These are phyloP conservation scores for Termitomyces sp. DNA, from an alignment of 768 basidiomycete genomes.

Conservation along the genomic window DNA sequence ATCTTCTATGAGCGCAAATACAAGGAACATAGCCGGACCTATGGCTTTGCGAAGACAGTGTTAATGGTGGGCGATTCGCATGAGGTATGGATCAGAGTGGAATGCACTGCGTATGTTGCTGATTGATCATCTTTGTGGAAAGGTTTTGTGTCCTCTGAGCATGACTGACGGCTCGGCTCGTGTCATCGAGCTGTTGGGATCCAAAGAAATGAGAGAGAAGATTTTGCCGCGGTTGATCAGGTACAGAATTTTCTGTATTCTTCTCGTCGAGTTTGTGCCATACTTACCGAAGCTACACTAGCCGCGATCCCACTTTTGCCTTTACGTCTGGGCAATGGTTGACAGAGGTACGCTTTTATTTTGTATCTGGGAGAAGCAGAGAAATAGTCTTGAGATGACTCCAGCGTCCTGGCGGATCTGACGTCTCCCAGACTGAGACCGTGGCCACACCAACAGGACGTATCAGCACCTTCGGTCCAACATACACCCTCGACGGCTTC, in stretches of 20 bases:
- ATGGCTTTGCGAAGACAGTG: constrained; percentile 61
- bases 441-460: constrained; percentile 37
- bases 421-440: constrained; percentile 72
- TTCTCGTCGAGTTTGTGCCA: background rate
- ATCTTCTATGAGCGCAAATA: constrained; percentile 66
- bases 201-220: constrained; percentile 51
- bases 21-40: constrained; percentile 52
- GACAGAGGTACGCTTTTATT: constrained; percentile 52
- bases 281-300: constrained; percentile 17
- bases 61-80: constrained; percentile 61
- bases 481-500: constrained; percentile 60
- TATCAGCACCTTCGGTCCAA: constrained; percentile 35
- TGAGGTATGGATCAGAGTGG: constrained; percentile 33
- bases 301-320: constrained; percentile 55
- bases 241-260: constrained; percentile 22
- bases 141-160: constrained; percentile 69
- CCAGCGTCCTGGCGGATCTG: constrained; percentile 71
- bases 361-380: constrained; percentile 14
- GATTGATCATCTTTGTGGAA: background rate
- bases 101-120: background rate
- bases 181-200: constrained; percentile 64
- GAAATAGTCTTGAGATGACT: background rate
- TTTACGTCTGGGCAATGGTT: constrained; percentile 83
- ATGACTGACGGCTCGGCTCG: constrained; percentile 80
- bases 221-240: constrained; percentile 57